Evolutionary conservation across 2,329 filamentous ascomycete genomes (phyloP), one percentile per base, ranked within the genome.

Genomic region (Lachnellula cervina): DNA sequence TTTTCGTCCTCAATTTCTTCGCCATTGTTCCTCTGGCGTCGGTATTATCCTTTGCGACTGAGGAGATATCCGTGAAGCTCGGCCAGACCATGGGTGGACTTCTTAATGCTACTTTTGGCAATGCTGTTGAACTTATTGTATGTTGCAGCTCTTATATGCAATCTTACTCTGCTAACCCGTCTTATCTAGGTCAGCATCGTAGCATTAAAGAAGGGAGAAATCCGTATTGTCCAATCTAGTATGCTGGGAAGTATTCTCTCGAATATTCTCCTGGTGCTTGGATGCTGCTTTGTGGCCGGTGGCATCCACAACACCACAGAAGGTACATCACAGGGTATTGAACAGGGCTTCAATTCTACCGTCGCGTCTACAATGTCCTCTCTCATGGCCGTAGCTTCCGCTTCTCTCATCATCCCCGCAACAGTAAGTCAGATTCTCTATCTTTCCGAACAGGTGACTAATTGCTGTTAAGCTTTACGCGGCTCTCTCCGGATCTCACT

Each of bases 201-300:
- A 59, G 94, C 94, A 21, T 80, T 99, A 45, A 83, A 79, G 62
- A 84, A 94, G 64, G 84, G 85, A 60, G 88, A 99, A 75, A 95
- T 97, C 68, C 86, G 93, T 64, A 92, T 97, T 61, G 93, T 97
- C 19, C 94, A 97, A 75, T 88, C 94, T 14, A 96, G 90, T 61
- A 97, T 97, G 91, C 84, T 97, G 34, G 93, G 93, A 48, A 96
- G 90, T 67, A 96, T 97, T 64, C 78, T 97, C 37, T 97, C 93
- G 61, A 97, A 97, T 72, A 86, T 96, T 62, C 80, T 97, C 4
- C 82, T 97, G 19, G 93, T 91, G 46, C 80, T 91, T 69, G 88
- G 88, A 65, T 90, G 89, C 78, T 90, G 87, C 72, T 90, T 90
- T 74, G 76, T 91, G 62, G 80, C 88, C 54, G 89, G 89, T 54